Percentiles rank a stretch among this genome's conserved stretches.
These are phyloP conservation scores for Tolypocladium cylindrosporum DNA, from an alignment of 2,329 filamentous ascomycete species.

Conservation along the genomic window DNA sequence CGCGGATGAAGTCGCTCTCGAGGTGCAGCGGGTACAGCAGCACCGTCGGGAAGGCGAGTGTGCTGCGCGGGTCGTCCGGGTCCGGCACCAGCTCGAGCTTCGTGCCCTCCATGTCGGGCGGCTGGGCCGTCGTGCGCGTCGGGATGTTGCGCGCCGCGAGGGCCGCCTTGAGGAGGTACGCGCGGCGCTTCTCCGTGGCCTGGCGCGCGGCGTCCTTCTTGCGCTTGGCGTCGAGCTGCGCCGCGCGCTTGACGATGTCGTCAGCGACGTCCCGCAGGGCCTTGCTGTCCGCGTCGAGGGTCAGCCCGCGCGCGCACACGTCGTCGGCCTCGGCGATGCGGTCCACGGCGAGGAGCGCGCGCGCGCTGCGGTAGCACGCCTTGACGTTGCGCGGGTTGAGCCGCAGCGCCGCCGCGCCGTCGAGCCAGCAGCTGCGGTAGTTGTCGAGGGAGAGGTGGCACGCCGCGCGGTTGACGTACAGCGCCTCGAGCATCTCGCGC, in stretches of 20 bases:
- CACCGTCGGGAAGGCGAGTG: conserved; percentile 67
- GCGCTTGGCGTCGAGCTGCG: conserved; percentile 43
- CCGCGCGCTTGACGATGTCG: conserved; percentile 53
- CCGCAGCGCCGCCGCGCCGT: conserved; percentile 70
- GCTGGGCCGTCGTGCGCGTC: conserved; percentile 54
- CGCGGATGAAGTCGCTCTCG: conserved; percentile 86
- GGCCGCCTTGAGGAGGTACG: conserved; percentile 53
- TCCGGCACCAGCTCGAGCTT: conserved; percentile 59
- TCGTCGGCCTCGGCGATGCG: conserved; percentile 74
- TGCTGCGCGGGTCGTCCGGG: conserved; percentile 60
- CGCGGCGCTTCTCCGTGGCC: conserved; percentile 45
- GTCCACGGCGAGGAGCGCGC: conserved; percentile 68
- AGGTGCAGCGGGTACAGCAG: conserved; percentile 75
- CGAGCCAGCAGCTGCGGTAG: conserved; percentile 75
- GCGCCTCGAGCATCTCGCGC: conserved; percentile 58
- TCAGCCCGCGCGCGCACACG: conserved; percentile 63
- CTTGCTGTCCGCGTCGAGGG: conserved; percentile 60
- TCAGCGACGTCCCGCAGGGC: conserved; percentile 51
- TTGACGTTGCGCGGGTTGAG: conserved; percentile 78
- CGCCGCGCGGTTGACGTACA: conserved; percentile 79
- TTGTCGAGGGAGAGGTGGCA: conserved; percentile 85
- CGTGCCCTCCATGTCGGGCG: conserved; percentile 85
- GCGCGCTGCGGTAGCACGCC: conserved; percentile 77
- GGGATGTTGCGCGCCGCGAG: conserved; percentile 61
- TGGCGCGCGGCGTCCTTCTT: conserved; percentile 45